A percentile compares a stretch with the other conserved stretches of the same genome.
Conservation (phyloP, 805 yeast species). For the Cyberlindnera subsufficiens region DNA sequence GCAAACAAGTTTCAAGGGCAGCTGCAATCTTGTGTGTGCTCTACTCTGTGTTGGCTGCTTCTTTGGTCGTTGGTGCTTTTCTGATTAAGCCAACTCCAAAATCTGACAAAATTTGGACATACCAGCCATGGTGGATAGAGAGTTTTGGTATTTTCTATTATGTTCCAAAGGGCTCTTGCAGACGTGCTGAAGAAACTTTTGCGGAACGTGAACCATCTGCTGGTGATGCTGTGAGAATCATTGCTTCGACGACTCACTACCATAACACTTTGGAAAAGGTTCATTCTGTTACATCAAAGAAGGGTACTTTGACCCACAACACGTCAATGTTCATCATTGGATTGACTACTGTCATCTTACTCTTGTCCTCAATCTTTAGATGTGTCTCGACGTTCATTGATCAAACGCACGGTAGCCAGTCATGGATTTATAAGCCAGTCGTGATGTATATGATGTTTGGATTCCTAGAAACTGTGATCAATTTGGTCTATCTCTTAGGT, state of each 20-base stretch:
- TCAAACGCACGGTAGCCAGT: constrained; percentile 24
- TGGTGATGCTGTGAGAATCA: constrained; percentile 31
- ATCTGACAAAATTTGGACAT: constrained; percentile 47
- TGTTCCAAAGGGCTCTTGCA: constrained; percentile 47
- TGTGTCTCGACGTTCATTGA: constrained; percentile 38
- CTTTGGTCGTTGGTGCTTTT: constrained; percentile 45
- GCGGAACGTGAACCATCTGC: constrained; percentile 36
- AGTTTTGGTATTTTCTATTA: constrained; percentile 54
- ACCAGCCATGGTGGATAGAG: constrained; percentile 78
- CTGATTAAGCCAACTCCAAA: constrained; percentile 46
- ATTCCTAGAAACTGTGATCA: constrained; percentile 52
- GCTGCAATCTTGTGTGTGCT: constrained; percentile 40
- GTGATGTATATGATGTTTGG: constrained; percentile 71
- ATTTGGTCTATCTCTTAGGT: constrained; percentile 50
- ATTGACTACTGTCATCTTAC: constrained; percentile 41
- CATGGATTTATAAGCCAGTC: constrained; percentile 45
- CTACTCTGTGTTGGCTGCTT: constrained; percentile 49
- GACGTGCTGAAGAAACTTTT: constrained; percentile 41
- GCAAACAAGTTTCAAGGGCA: constrained; percentile 49
- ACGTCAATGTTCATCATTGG: constrained; percentile 38
- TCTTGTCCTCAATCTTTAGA: constrained; percentile 46
- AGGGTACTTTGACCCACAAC: constrained; percentile 40
- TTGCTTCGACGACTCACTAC: constrained; percentile 44
- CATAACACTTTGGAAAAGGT: constrained; percentile 26
- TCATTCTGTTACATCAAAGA: constrained; percentile 24